Evolutionary conservation across 768 basidiomycete species (phyloP).

Genomic region (Leccinum longicurvipes): DNA sequence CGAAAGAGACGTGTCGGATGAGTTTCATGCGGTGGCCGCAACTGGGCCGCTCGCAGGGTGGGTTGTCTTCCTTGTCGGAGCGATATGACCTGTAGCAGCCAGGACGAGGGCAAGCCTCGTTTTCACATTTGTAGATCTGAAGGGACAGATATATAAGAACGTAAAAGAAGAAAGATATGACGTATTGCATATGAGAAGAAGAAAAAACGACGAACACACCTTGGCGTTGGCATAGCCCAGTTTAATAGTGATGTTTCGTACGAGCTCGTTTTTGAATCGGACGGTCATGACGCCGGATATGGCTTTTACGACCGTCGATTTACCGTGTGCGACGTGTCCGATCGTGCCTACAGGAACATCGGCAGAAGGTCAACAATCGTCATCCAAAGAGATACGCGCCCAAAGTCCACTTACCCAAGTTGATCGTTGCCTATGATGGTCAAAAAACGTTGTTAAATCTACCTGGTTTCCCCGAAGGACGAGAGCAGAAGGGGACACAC

Average conservation of each 20-base stretch:
- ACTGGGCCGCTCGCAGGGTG: conserved; percentile 89
- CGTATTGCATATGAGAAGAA: neutral
- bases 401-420: conserved; percentile 59
- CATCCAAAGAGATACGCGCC: neutral
- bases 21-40: conserved; percentile 76
- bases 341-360: conserved; percentile 71
- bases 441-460: conserved; percentile 2
- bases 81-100: conserved; percentile 66
- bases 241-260: conserved; percentile 89
- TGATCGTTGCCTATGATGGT: conserved; percentile 77
- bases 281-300: conserved; percentile 99
- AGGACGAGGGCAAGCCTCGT: conserved; percentile 82
- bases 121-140: conserved; percentile 98
- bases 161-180: neutral
- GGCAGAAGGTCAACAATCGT: conserved; percentile 2
- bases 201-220: conserved; percentile 43
- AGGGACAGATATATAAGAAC: conserved; percentile 7
- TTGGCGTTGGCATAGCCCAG: conserved; percentile 99
- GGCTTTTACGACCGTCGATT: conserved; percentile 96
- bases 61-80: conserved; percentile 90
- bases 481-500: conserved; percentile 39
- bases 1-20: conserved; percentile 95
- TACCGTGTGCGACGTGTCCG: conserved; percentile 97
- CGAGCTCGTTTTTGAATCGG: conserved; percentile 98
- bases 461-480: neutral